Percentiles rank a stretch among this genome's conserved stretches.
Evolutionary conservation across 768 basidiomycete species (phyloP).

Genomic region (Kwoniella newhampshirensis): DNA sequence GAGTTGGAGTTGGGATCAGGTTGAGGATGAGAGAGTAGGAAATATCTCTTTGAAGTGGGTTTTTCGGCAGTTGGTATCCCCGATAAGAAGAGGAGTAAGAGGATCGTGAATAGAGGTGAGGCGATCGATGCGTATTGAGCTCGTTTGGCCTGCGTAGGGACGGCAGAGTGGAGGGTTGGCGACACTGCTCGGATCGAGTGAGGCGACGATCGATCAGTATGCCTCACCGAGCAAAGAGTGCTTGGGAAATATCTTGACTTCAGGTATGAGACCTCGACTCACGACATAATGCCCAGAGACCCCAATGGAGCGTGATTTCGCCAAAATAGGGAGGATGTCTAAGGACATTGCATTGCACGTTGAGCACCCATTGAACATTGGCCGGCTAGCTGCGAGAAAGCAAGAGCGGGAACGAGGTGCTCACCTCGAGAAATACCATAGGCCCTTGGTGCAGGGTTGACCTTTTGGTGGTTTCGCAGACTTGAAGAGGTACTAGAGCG

Average conservation of each 20-base stretch:
- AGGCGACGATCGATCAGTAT: constrained; percentile 58
- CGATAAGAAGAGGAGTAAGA: constrained; percentile 63
- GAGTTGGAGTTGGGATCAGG: not conserved
- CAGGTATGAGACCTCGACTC: too few species aligned
- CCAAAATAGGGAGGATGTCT: constrained; percentile 73
- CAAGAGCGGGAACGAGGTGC: not conserved
- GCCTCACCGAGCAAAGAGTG: constrained; percentile 56
- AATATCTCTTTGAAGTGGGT: constrained; percentile 64
- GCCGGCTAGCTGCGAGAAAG: not conserved
- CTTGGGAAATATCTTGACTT: too few species aligned
- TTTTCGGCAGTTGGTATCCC: constrained; percentile 72
- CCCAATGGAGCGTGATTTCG: constrained; percentile 58
- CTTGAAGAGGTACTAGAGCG: constrained; percentile 59
- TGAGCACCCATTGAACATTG: constrained; percentile 54
- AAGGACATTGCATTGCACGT: constrained; percentile 57
- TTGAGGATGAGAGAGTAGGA: constrained; percentile 56
- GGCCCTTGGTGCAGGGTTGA: constrained; percentile 55
- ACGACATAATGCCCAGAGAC: constrained; percentile 38
- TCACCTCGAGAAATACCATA: constrained; percentile 48
- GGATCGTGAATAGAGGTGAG: constrained; percentile 65
- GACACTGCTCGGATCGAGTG: constrained; percentile 63
- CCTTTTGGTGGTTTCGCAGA: constrained; percentile 59
- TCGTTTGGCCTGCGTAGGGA: constrained; percentile 56
- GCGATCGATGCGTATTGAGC: constrained; percentile 65
- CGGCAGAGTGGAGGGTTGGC: constrained; percentile 59